A percentile compares a stretch with the other conserved stretches of the same genome.
These are phyloP conservation scores for Thinopyrum elongatum DNA, from an alignment of 176 grass and related monocot genomes.

Conservation along the genomic window DNA sequence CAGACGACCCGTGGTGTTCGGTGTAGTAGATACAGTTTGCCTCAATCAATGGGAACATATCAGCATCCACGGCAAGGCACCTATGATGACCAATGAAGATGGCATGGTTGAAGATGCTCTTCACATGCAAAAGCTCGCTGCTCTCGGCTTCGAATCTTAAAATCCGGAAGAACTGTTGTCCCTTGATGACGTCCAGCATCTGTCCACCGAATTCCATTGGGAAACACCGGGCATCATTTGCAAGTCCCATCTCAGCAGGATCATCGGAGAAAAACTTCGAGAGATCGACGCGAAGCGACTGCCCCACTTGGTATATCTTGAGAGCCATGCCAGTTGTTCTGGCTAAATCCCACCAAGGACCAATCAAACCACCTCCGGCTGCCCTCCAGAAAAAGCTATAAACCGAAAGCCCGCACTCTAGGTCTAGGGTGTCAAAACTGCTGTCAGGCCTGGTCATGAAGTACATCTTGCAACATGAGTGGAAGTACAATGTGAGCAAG, in stretches of 20 bases:
- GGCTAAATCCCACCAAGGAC: too few species aligned
- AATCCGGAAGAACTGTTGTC: not conserved
- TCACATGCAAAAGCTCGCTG: too few species aligned
- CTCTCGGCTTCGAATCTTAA: too few species aligned
- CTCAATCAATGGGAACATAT: too few species aligned
- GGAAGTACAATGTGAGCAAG: not conserved
- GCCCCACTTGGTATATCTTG: too few species aligned
- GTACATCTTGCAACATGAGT: not conserved
- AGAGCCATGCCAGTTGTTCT: too few species aligned
- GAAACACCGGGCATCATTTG: not conserved
- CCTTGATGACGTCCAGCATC: not conserved
- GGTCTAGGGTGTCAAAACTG: not conserved
- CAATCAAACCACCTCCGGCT: not conserved
- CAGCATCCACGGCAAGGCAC: too few species aligned
- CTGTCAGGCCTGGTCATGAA: not conserved
- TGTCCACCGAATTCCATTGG: not conserved
- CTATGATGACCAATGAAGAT: too few species aligned
- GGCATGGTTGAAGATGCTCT: too few species aligned
- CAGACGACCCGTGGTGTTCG: too few species aligned
- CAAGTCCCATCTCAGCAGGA: not conserved
- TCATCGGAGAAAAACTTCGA: not conserved
- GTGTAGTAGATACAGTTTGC: too few species aligned
- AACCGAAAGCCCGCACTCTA: not conserved
- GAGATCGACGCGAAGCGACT: too few species aligned
- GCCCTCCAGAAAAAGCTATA: not conserved